These are phyloP conservation scores for Thelephora terrestris DNA, from an alignment of 1,284 basidiomycete genomes.

Conservation along the genomic window DNA sequence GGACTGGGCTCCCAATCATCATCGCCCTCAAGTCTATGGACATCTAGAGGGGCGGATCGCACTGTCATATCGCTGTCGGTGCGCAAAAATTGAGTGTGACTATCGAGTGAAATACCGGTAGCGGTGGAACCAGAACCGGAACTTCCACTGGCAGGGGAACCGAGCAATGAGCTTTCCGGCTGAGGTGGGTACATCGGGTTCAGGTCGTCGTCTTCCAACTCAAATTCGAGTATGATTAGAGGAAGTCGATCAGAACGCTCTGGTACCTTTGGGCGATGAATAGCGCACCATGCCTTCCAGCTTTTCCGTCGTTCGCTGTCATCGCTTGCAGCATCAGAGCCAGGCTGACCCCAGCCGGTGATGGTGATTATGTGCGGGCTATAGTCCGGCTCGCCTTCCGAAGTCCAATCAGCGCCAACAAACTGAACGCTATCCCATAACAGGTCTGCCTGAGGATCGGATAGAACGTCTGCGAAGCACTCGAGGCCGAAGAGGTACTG, in stretches of 20 bases:
- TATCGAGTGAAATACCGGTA: not conserved
- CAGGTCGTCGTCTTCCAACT: conserved; percentile 62
- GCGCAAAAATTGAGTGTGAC: not conserved
- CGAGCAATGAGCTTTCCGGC: conserved; percentile 2
- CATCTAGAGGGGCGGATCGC: not conserved
- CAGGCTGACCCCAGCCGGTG: conserved; percentile 62
- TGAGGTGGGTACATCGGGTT: conserved; percentile 61
- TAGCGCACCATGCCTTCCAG: conserved; percentile 86
- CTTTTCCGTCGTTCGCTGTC: conserved; percentile 31
- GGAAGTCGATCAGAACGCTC: conserved; percentile 13
- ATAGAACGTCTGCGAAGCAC: conserved; percentile 69
- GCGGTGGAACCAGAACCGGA: not conserved
- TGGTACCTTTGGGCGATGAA: conserved; percentile 46
- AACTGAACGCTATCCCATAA: conserved; percentile 76
- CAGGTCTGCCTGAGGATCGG: conserved; percentile 59
- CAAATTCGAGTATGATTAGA: conserved; percentile 73
- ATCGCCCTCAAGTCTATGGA: conserved; percentile 25
- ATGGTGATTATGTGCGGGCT: conserved; percentile 66
- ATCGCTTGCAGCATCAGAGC: conserved; percentile 27
- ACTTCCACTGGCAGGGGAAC: conserved; percentile 4
- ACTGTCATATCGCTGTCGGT: not conserved
- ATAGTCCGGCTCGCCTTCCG: conserved; percentile 40
- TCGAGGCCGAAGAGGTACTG: conserved; percentile 68
- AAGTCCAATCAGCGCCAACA: conserved; percentile 40
- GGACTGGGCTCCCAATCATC: conserved; percentile 39